Base-by-base conservation (phyloP, 2,329 filamentous ascomycete species). In the Hypoxylon sp. region DNA sequence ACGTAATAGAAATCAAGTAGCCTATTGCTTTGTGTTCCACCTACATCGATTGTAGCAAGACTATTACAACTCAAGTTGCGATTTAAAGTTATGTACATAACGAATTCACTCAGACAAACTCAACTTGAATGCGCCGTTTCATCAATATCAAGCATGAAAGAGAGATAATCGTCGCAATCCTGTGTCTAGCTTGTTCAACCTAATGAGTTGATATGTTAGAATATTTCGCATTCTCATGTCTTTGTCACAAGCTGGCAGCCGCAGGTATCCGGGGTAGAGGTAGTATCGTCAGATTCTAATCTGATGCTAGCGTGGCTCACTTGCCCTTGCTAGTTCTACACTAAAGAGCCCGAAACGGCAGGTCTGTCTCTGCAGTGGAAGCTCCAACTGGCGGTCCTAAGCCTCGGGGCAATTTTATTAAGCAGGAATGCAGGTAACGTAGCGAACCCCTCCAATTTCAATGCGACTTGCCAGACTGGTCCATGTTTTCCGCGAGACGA, bases 201-300 rank as follows among this genome's bases (percentile, higher is more conserved):
- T 40, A 40, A 8, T 8, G 5, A 18, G 16, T 40, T 40, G 9
- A 18, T n/a, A 40, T 40, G n/a, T 40, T 16, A n/a, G n/a, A n/a
- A n/a, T n/a, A n/a, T n/a, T 9, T 18, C n/a, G 36, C 18, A 40
- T 40, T 18, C n/a, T 8, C 8, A 40, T 9, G 36, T 18, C n/a
- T 40, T 40, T 11, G 16, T 4, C 26, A 3, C 5, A 16, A 11
- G 20, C 12, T 3, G 30, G 30, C 30, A 40, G 12, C 16, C 24
- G 38, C 26, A 20, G 30, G 16, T n/a, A 45, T 51, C 16, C 24
- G 26, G 48, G 40, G 28, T 22, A 40, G 16, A 20, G 2, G 36
- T 5, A n/a, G 36, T 40, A 22, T 14, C 26, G 58, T 50, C 44
- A 49, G 58, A 55, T 49, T 55, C 58, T 61, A 61, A 55, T 55